Evolutionary conservation across 192 early-diverging fungal genomes (phyloP), one percentile per base, ranked within the genome.

Genomic region (Globomyces pollinis-pini): DNA sequence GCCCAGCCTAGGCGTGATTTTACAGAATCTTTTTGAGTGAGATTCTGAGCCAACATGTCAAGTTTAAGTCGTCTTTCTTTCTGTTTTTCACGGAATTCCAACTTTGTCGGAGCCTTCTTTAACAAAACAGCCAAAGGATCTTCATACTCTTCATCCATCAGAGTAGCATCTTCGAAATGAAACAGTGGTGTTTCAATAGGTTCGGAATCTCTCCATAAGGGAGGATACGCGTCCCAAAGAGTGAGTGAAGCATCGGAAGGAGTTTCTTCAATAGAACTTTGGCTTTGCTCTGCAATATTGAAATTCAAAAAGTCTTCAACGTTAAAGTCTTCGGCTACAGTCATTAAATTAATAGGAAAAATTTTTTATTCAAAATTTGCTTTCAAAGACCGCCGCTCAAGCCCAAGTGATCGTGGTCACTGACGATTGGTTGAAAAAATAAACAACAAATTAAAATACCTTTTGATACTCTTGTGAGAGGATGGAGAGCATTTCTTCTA

Each of bases 401-500:
- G n/a, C n/a, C n/a, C n/a, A n/a, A n/a, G n/a, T n/a, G n/a, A n/a
- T n/a, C n/a, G n/a, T n/a, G n/a, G n/a, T n/a, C n/a, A n/a, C n/a
- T n/a, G n/a, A n/a, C n/a, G n/a, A n/a, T n/a, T n/a, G n/a, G n/a
- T n/a, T n/a, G n/a, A 47, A 47, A 47, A 18, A n/a, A 42, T 5
- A 47, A 47, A 26, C 23, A 47, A 28, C n/a, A 2, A 26, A 47
- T 28, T 47, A 47, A 47, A 47, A 12, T n/a, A 15, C 5, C 33
- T 79, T 72, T 32, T 56, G 23, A 50, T 79, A 81, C 23, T 72
- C 72, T 16, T 74, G 51, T 16, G 74, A 74, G 50, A 88, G 63
- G 11, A 60, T 57, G 50, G 79, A 71, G 39, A 90, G 66, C 54
- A 88, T 80, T 50, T 65, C 71, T 45, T 84, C 81, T 59, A 96